Percentiles rank a stretch among this genome's conserved stretches.
phyloP scores from a whole-genome alignment of 139 green algal genomes.

The Picochlorum sp. region DNA sequence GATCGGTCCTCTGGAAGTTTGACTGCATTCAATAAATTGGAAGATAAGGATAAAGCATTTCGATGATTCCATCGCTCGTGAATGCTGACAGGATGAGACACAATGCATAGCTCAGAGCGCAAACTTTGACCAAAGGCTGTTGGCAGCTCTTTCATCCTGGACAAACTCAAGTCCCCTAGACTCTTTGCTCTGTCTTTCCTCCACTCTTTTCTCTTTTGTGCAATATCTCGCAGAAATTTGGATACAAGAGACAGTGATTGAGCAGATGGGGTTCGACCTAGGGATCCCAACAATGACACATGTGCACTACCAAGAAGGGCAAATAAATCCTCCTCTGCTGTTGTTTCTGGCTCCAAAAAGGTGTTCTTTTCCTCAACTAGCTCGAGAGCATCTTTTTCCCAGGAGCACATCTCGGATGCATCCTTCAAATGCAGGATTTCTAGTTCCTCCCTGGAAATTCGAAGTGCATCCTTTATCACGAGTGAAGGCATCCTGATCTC shows the following conservation, averaged over 20 bases:
- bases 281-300: slow-evolving; percentile 3
- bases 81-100: not conserved
- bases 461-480: slow-evolving; percentile 2
- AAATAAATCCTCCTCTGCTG: not conserved
- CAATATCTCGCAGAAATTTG: slow-evolving; percentile 8
- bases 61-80: not conserved
- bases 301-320: not conserved
- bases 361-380: not conserved
- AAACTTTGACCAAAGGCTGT: slow-evolving; percentile 27
- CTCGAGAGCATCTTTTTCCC: not conserved
- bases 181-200: slow-evolving; percentile 10
- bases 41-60: slow-evolving; percentile 9
- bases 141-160: slow-evolving; percentile 15
- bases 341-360: not conserved
- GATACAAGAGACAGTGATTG: slow-evolving; percentile 13
- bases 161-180: slow-evolving; percentile 16
- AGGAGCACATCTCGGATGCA: not conserved
- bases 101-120: not conserved
- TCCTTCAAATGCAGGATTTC: not conserved
- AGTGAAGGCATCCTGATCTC: slow-evolving; percentile 27
- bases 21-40: slow-evolving; percentile 22
- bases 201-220: slow-evolving; percentile 13
- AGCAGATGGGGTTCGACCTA: not conserved
- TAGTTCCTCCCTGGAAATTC: not conserved
- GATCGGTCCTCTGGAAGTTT: slow-evolving; percentile 26